These are phyloP conservation scores for Lentinus brumalis DNA, from an alignment of 768 basidiomycete species.

Conservation along the genomic window DNA sequence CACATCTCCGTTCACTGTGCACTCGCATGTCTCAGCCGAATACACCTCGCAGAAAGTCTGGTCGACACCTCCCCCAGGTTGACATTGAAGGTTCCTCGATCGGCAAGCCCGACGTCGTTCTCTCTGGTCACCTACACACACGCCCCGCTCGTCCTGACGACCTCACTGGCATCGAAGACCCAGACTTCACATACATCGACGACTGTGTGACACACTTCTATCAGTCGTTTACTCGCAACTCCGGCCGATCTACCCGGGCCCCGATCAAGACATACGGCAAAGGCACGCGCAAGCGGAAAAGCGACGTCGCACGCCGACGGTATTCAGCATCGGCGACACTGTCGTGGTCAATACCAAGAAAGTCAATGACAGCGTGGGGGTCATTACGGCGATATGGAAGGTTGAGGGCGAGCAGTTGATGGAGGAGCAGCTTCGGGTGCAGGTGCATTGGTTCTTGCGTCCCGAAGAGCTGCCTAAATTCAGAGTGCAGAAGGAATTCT, in stretches of 20 bases:
- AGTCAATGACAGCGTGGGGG: conserved; percentile 60
- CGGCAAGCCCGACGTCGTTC: conserved; percentile 19
- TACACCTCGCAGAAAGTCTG: conserved; percentile 18
- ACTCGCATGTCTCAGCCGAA: neutral
- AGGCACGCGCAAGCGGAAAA: neutral
- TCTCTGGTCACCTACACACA: conserved; percentile 14
- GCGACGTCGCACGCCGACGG: neutral
- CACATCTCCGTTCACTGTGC: neutral
- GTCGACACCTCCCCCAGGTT: conserved; percentile 19
- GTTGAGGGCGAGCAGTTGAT: conserved; percentile 35
- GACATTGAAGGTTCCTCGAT: conserved; percentile 14
- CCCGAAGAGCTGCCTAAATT: conserved; percentile 62
- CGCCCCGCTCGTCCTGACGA: conserved; percentile 20
- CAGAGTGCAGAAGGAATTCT: conserved; percentile 60
- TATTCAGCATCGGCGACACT: conserved; percentile 64
- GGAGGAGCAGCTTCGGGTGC: conserved; percentile 50
- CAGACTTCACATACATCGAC: neutral
- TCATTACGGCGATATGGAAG: conserved; percentile 75
- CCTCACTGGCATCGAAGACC: neutral
- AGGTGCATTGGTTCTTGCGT: conserved; percentile 75
- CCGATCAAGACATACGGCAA: neutral
- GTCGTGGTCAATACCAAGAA: conserved; percentile 55
- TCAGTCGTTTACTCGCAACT: neutral
- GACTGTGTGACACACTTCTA: neutral
- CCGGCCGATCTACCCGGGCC: neutral